Evolutionary conservation across 306 rosid species (phyloP).

Genomic region (Medicago ruthenica): DNA sequence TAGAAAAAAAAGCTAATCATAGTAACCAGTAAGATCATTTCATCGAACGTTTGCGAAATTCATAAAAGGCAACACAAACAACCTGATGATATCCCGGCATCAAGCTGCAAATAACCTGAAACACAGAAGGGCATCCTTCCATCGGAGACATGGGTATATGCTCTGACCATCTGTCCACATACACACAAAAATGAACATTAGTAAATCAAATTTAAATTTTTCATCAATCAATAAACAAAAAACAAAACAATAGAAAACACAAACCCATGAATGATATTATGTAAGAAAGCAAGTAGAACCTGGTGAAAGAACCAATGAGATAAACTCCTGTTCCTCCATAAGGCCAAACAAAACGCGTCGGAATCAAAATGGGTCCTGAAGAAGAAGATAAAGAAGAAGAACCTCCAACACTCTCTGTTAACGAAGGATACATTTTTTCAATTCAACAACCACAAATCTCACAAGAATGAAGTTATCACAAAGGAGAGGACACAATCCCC

Average conservation of each 20-base stretch:
- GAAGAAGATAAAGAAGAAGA: conserved; percentile 4
- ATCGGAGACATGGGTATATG: conserved; percentile 73
- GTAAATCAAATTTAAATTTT: conserved; percentile 28
- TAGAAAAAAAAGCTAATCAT: conserved; percentile 28
- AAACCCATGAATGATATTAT: neutral
- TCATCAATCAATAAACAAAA: neutral
- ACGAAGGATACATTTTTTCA: conserved; percentile 66
- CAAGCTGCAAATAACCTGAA: conserved; percentile 83
- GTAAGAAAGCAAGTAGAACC: conserved; percentile 50
- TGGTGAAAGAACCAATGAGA: conserved; percentile 73
- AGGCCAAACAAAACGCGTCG: conserved; percentile 74
- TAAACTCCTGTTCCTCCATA: conserved; percentile 78
- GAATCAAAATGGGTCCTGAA: conserved; percentile 60
- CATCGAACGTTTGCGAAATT: conserved; percentile 26
- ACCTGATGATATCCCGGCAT: conserved; percentile 90
- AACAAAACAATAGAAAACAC: no score
- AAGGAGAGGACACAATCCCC: conserved; percentile 57
- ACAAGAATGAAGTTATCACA: no score
- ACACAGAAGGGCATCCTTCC: conserved; percentile 77
- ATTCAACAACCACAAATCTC: conserved; percentile 18
- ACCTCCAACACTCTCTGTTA: conserved; percentile 54
- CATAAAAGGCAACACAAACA: conserved; percentile 32
- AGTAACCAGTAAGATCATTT: conserved; percentile 14
- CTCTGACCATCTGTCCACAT: conserved; percentile 67
- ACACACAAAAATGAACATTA: conserved; percentile 35